Conservation (phyloP, 2,329 filamentous ascomycete genomes). For the Waltergamsia citrina region DNA sequence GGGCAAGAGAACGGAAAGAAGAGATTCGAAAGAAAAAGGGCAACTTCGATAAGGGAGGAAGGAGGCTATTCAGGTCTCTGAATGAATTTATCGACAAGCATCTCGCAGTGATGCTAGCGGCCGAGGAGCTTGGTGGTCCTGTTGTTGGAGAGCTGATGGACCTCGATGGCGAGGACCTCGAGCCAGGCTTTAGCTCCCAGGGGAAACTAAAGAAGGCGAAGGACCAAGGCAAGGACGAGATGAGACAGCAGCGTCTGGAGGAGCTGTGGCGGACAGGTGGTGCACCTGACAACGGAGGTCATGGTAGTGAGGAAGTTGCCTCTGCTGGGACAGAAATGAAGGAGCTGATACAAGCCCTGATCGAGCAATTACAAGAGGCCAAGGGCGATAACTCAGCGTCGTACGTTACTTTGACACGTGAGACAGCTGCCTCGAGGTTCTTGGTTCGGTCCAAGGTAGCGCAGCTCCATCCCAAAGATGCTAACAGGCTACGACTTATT, state of each 20-base stretch:
- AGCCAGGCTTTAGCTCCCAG: conserved; percentile 49
- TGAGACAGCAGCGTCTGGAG: conserved; percentile 51
- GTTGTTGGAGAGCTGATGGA: conserved; percentile 68
- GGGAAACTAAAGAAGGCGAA: conserved; percentile 45
- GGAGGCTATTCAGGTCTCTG: conserved; percentile 52
- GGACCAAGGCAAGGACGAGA: conserved; percentile 30
- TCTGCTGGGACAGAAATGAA: conserved; percentile 49
- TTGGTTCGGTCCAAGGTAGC: conserved; percentile 57
- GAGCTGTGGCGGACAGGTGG: conserved; percentile 45
- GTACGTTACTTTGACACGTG: conserved; percentile 48
- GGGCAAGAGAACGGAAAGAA: conserved; percentile 52
- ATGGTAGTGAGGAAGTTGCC: conserved; percentile 30
- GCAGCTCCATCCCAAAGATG: conserved; percentile 56
- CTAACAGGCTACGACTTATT: conserved; percentile 46
- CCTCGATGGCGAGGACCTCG: conserved; percentile 48
- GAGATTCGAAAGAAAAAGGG: conserved; percentile 50
- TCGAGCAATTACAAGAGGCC: conserved; percentile 47
- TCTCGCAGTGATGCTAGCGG: conserved; percentile 67
- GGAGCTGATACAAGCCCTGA: conserved; percentile 47
- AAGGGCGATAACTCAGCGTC: conserved; percentile 44
- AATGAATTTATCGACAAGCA: conserved; percentile 62
- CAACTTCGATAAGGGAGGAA: conserved; percentile 51
- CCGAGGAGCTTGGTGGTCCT: conserved; percentile 75
- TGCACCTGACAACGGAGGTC: conserved; percentile 7
- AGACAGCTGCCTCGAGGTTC: conserved; percentile 55